A percentile compares a stretch with the other conserved stretches of the same genome.
phyloP scores from a whole-genome alignment of 2,329 filamentous ascomycete genomes.

The Talaromyces sp. region DNA sequence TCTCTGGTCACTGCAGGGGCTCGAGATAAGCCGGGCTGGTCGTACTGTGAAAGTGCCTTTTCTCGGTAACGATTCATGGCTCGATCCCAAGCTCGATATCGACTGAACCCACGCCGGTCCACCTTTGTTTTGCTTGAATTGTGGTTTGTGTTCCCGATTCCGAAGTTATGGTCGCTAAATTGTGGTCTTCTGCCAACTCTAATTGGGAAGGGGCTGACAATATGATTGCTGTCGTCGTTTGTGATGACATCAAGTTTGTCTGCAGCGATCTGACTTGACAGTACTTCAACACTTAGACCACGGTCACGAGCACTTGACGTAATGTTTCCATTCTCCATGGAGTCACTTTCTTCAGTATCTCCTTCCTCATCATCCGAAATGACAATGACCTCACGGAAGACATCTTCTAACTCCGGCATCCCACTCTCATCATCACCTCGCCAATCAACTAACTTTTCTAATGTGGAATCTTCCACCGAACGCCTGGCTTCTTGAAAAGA shows the following conservation, averaged over 20 bases:
- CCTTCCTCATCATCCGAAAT: conserved; percentile 55
- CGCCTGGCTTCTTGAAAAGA: conserved; percentile 54
- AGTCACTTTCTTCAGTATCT: conserved; percentile 39
- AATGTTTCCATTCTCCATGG: conserved; percentile 23
- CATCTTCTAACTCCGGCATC: conserved; percentile 55
- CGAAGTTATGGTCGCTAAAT: conserved; percentile 1
- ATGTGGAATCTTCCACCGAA: conserved; percentile 52
- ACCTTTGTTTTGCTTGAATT: conserved; percentile 28
- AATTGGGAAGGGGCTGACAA: conserved; percentile 36
- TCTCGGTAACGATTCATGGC: conserved; percentile 41
- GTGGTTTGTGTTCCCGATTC: not conserved
- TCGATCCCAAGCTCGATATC: conserved; percentile 47
- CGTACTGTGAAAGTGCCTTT: conserved; percentile 13
- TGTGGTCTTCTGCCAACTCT: conserved; percentile 15
- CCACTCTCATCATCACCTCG: conserved; percentile 56
- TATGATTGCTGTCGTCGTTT: conserved; percentile 36
- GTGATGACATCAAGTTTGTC: conserved; percentile 35
- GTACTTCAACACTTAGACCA: conserved; percentile 42
- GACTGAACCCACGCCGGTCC: conserved; percentile 44
- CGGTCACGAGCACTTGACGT: conserved; percentile 28
- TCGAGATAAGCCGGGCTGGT: not conserved
- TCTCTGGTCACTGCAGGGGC: not conserved
- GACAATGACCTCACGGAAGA: conserved; percentile 61
- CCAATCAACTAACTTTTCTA: conserved; percentile 60
- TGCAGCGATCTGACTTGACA: conserved; percentile 37